Evolutionary conservation across 108 stramenopile species (phyloP).

Genomic region (Hondaea fermentalgiana): DNA sequence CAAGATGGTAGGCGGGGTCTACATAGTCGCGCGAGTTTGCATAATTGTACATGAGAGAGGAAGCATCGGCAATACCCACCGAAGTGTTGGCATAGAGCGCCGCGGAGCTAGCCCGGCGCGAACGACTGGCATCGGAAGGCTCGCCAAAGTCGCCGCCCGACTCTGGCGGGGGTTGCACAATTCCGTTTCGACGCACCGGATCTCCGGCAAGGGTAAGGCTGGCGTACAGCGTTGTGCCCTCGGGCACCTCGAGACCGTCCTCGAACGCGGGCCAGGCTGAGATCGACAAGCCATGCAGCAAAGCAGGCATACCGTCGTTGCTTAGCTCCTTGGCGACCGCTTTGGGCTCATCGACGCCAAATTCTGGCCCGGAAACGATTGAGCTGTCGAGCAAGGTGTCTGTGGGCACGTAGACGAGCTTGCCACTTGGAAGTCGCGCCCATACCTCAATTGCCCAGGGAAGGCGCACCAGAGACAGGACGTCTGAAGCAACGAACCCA

Average conservation of each 20-base stretch:
- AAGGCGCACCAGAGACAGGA: not conserved
- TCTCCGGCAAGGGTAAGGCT: not conserved
- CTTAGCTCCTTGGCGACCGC: not conserved
- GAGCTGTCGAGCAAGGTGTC: not conserved
- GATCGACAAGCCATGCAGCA: not conserved
- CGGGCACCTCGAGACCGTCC: not conserved
- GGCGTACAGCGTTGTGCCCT: not conserved
- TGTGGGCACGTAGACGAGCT: not conserved
- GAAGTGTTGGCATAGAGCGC: not conserved
- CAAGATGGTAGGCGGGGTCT: not conserved
- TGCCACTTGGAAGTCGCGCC: not conserved
- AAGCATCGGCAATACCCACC: not conserved
- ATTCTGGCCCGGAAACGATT: not conserved
- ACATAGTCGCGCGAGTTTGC: not conserved
- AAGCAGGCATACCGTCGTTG: not conserved
- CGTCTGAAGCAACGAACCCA: not conserved
- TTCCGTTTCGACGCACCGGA: not conserved
- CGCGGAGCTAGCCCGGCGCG: not conserved
- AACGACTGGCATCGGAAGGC: not conserved
- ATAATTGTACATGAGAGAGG: not conserved
- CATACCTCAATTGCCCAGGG: not conserved
- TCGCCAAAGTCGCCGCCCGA: not conserved
- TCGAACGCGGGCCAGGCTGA: not conserved
- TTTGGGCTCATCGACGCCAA: not conserved
- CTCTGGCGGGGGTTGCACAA: not conserved